A percentile compares a stretch with the other conserved stretches of the same genome.
phyloP scores from a whole-genome alignment of 352 stramenopile species.

The Pythium pyrilobum region DNA sequence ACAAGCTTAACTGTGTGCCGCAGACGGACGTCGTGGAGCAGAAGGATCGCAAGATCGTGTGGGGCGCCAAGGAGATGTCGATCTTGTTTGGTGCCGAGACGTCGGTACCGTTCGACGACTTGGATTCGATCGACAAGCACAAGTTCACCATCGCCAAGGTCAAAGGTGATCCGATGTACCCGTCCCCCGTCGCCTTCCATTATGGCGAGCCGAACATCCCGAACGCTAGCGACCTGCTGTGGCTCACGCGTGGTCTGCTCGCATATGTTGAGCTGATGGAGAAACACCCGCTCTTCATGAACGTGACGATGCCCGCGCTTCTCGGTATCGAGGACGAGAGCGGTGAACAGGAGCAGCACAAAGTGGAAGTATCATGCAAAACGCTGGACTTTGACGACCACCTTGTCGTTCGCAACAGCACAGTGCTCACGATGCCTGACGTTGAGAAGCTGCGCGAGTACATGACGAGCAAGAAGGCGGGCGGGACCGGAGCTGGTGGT shows the following conservation, averaged over 20 bases:
- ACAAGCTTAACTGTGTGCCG: constrained; percentile 75
- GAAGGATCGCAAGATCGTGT: constrained; percentile 51
- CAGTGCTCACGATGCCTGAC: constrained; percentile 71
- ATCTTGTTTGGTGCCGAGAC: constrained; percentile 68
- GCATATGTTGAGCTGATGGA: constrained; percentile 60
- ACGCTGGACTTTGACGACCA: constrained; percentile 58
- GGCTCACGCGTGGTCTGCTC: constrained; percentile 60
- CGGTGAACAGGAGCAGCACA: constrained; percentile 30
- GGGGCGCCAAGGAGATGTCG: constrained; percentile 79
- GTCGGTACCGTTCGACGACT: constrained; percentile 74
- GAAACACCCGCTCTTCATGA: constrained; percentile 70
- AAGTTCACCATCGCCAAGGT: constrained; percentile 38
- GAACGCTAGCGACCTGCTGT: constrained; percentile 58
- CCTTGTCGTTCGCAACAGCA: constrained; percentile 73
- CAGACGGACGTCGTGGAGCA: constrained; percentile 19
- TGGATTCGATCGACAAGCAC: constrained; percentile 66
- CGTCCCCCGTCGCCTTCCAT: constrained; percentile 65
- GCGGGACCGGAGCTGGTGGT: no score
- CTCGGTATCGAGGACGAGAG: constrained; percentile 47
- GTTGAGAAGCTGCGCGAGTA: constrained; percentile 56
- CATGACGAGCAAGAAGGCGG: constrained; percentile 23
- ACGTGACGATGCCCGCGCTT: constrained; percentile 53
- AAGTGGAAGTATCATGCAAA: constrained; percentile 53
- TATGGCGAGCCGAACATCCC: constrained; percentile 61
- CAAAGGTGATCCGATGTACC: constrained; percentile 47